These are phyloP conservation scores for Acaromyces ingoldii DNA, from an alignment of 1,284 basidiomycete genomes.

Conservation along the genomic window DNA sequence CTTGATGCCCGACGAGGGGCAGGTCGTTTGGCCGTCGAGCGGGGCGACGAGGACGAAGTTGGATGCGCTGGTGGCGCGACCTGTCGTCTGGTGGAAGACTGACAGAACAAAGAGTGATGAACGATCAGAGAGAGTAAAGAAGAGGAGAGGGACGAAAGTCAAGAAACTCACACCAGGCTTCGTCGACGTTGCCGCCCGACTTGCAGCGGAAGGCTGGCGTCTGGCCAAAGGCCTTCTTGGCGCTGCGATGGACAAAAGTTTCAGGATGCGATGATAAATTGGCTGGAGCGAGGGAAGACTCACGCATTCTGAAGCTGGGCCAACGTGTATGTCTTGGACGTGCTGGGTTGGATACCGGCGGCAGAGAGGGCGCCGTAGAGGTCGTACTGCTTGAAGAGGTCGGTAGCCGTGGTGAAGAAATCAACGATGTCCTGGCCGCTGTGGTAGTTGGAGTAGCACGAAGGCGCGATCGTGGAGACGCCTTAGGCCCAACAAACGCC, in stretches of 20 bases:
- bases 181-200: constrained; percentile 15
- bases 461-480: constrained; percentile 23
- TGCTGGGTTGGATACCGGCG: constrained; percentile 16
- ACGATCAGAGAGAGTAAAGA: too few species aligned
- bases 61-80: constrained; percentile 10
- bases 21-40: constrained; percentile 16
- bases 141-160: too few species aligned
- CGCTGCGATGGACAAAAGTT: neutral
- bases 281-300: neutral
- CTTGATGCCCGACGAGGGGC: constrained; percentile 16
- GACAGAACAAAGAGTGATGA: too few species aligned
- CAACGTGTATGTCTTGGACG: constrained; percentile 13
- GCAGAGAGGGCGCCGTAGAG: constrained; percentile 16
- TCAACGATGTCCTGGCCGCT: constrained; percentile 26
- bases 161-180: constrained; percentile 19
- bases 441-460: constrained; percentile 15
- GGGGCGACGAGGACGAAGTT: constrained; percentile 19
- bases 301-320: constrained; percentile 13
- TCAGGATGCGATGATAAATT: neutral
- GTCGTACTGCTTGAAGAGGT: constrained; percentile 18
- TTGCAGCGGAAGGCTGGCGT: constrained; percentile 18
- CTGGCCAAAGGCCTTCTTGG: constrained; percentile 13
- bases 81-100: constrained; percentile 23
- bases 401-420: constrained; percentile 23
- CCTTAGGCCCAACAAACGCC: too few species aligned